Evolutionary conservation across 768 basidiomycete genomes (phyloP), one percentile per base, ranked within the genome.

Genomic region (Russula brevipes): DNA sequence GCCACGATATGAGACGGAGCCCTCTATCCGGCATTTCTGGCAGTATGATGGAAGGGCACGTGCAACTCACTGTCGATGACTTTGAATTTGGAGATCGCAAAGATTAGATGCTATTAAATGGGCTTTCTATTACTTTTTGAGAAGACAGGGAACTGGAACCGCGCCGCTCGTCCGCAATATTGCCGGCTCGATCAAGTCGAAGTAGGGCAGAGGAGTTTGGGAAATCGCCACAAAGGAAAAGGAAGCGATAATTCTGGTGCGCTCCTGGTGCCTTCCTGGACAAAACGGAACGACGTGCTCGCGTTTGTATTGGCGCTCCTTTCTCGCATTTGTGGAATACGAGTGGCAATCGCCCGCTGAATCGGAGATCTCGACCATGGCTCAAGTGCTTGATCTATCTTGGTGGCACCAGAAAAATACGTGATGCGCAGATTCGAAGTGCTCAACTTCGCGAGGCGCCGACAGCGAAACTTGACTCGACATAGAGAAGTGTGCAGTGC

Each of bases 281-380:
- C 12, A 45, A 61, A 12, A 45, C 50, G 5, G 55, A 51, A 47
- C 57, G 54, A 42, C 64, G 64, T 3, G 64, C 64, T 10, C 59
- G 42, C 31, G 59, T 55, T 12, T 65, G 64, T 51, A 39, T 65
- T 44, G 59, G 60, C n/a, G 64, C 64, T 0, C 42, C 59, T 33
- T 42, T 65, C 1, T 57, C 59, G 19, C 59, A 10, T 60, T 54
- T 50, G 57, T 61, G 59, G 36, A 65, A 5, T 36, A 50, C 50
- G 45, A 61, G 7, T 65, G 64, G 64, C 50, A 57, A n/a, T 65
- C 59, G 64, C 57, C 57, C 41, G 54, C 59, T 10, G 59, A 65
- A 24, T 38, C 38, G 5, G 60, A 65, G 41, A 49, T 24, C 24
- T 1, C 24, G 24, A 24, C 33, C n/a, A 54, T 65, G 50, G 31